Evolutionary conservation across 2,329 filamentous ascomycete species (phyloP), one percentile per base, ranked within the genome.

Genomic region (Cercospora canescens): DNA sequence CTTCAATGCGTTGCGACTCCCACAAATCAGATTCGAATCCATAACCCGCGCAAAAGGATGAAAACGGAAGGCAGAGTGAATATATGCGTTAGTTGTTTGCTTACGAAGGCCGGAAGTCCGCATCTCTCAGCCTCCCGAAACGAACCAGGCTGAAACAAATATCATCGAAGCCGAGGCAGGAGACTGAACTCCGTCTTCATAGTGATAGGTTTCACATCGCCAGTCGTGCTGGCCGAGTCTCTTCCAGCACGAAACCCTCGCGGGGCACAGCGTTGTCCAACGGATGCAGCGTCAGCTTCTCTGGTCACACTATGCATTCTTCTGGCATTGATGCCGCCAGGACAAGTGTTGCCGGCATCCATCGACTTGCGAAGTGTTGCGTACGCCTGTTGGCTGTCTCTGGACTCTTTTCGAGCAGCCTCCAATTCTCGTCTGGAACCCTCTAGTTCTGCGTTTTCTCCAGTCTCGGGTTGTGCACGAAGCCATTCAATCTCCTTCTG

Each of bases 241-340:
- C 54, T 41, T 18, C 63, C 54, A 7, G 58, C 60, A n/a, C 63
- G 35, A 6, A 65, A 48, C 14, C 52, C 54, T n/a, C 26, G 63
- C 28, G 63, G 63, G 24, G 63, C 63, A 30, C 37, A 57, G 39
- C 63, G 58, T 21, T 57, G 41, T 28, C 63, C 58, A 18, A 65
- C 63, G 4, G 37, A 35, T n/a, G 58, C 58, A 61, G 63, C 63
- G 57, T 65, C 63, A 4, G 54, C 34, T 50, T 65, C 39, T 16
- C 32, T 41, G 16, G 35, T 26, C 6, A 50, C 28, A n/a, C 57
- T 48, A 34, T 58, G 50, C 37, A 65, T 30, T 59, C 63, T 34
- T 24, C 54, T 21, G 35, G 48, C 58, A 18, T 37, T 48, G 28
- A 62, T 62, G 4, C n/a, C 30, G 5, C 35, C 30, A 11, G 18